Evolutionary conservation across 2,329 filamentous ascomycete genomes (phyloP), one percentile per base, ranked within the genome.

Genomic region (Fusarium marasasianum): DNA sequence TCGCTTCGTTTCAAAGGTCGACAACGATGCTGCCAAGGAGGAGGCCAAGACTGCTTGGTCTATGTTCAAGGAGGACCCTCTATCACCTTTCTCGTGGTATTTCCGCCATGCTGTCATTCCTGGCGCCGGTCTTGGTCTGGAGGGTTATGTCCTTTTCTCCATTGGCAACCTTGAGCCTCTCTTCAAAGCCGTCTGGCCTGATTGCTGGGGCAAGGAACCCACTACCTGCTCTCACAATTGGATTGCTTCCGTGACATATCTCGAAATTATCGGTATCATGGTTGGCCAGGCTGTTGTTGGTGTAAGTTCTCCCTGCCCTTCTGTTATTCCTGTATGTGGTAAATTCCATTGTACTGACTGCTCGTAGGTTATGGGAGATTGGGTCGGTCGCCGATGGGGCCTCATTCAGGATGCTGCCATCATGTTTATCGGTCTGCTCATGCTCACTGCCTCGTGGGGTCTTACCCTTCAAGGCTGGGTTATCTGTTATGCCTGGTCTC

Each of bases 111-210:
- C 95, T 84, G 92, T 98, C 61, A 91, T 98, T 66, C 96, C 96
- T 56, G 96, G 96, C 83, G 95, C 95, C 75, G 96, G 96, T 81
- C 90, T 98, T 58, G 92, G 95, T 81, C 89, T 98, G 35, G 96
- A 98, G 88, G 96, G 94, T 78, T 98, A 98, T 80, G 95, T 98
- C 47, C 89, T 98, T 26, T 98, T 98, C 87, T 98, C 95, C 72
- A 98, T 98, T 77, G 96, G 96, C 66, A 98, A 98, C 83, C 86
- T 98, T 74, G 91, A 93, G 80, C 93, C 95, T 9, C 88, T 98
- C 17, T 96, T 98, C 80, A 83, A 90, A 70, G 87, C 90, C 40
- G 90, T 91, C 11, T 98, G 96, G 88, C 89, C 91, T 2, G 77
- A 84, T 8, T 98, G 96, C 86, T 98, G 96, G 96, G 87, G 86